Percentiles rank a stretch among this genome's conserved stretches.
Conservation (phyloP, 2,329 filamentous ascomycete species). For the Plectosphaerella plurivora region DNA sequence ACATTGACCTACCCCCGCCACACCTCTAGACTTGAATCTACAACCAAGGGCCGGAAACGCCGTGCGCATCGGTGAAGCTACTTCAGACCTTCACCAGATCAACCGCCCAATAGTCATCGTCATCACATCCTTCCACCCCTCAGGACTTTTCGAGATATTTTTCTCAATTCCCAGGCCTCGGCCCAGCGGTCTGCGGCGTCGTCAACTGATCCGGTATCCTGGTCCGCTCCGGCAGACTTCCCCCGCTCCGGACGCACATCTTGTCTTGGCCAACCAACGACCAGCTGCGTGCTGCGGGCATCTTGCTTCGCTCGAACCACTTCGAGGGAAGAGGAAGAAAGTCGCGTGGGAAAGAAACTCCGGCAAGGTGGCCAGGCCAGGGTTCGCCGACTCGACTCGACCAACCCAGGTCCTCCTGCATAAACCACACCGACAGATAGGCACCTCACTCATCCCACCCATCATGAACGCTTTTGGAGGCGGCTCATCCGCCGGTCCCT, state of each 20-base stretch:
- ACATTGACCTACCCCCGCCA: too few relatives aligned
- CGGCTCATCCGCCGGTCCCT: conserved; percentile 9
- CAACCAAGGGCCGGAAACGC: too few relatives aligned
- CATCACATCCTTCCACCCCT: too few relatives aligned
- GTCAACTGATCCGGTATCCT: neutral
- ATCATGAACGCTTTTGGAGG: conserved; percentile 2
- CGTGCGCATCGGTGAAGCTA: too few relatives aligned
- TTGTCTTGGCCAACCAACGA: neutral
- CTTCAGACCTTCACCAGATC: too few relatives aligned
- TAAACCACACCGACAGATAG: too few relatives aligned
- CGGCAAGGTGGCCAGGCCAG: neutral
- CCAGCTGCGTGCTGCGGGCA: neutral
- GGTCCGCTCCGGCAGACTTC: neutral
- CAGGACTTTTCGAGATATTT: too few relatives aligned
- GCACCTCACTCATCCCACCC: neutral
- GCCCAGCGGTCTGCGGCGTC: neutral
- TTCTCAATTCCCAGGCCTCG: too few relatives aligned
- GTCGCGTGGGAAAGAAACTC: too few relatives aligned
- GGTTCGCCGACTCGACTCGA: neutral
- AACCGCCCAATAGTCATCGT: too few relatives aligned
- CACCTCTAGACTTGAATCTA: too few relatives aligned
- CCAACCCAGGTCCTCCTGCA: neutral
- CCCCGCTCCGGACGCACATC: neutral
- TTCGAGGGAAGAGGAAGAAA: neutral
- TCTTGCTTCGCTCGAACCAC: neutral